Conservation (phyloP, 1,139 yeast species). For the Nakaseomyces nivariensis region DNA sequence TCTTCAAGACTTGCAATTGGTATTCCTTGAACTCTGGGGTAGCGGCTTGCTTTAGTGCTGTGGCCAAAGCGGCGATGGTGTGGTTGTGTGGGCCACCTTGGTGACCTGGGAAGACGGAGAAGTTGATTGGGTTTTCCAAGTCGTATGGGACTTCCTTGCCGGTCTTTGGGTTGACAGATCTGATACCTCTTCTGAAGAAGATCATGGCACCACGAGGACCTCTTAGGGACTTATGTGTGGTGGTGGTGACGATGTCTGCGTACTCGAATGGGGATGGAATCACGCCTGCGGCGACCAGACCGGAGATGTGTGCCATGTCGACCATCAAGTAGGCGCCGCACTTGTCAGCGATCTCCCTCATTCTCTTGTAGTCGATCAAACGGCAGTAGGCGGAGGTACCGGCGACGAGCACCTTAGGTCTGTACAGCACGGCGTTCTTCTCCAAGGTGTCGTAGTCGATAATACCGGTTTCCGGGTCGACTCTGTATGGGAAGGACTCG, state of each 20-base stretch:
- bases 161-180: slow-evolving; percentile 80
- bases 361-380: slow-evolving; percentile 86
- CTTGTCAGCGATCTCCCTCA: slow-evolving; percentile 93
- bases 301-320: slow-evolving; percentile 98
- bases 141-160: slow-evolving; percentile 86
- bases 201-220: slow-evolving; percentile 99
- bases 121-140: slow-evolving; percentile 89
- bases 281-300: slow-evolving; percentile 92
- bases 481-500: slow-evolving; percentile 97
- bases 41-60: slow-evolving; percentile 89
- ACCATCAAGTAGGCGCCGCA: slow-evolving; percentile 94
- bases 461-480: slow-evolving; percentile 80
- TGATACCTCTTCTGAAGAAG: slow-evolving; percentile 93
- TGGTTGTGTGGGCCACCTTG: slow-evolving; percentile 99
- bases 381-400: slow-evolving; percentile 98
- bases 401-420: slow-evolving; percentile 93
- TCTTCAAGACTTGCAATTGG: slow-evolving; percentile 79
- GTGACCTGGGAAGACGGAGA: slow-evolving; percentile 98
- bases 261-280: slow-evolving; percentile 93
- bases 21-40: slow-evolving; percentile 87
- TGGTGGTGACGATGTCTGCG: slow-evolving; percentile 95
- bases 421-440: slow-evolving; percentile 76
- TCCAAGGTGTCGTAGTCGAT: slow-evolving; percentile 93
- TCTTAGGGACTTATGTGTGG: slow-evolving; percentile 95
- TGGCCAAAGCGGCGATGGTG: slow-evolving; percentile 94